Base-by-base conservation (phyloP, 202 grass and related monocot species). In the Zoysia matrella region DNA sequence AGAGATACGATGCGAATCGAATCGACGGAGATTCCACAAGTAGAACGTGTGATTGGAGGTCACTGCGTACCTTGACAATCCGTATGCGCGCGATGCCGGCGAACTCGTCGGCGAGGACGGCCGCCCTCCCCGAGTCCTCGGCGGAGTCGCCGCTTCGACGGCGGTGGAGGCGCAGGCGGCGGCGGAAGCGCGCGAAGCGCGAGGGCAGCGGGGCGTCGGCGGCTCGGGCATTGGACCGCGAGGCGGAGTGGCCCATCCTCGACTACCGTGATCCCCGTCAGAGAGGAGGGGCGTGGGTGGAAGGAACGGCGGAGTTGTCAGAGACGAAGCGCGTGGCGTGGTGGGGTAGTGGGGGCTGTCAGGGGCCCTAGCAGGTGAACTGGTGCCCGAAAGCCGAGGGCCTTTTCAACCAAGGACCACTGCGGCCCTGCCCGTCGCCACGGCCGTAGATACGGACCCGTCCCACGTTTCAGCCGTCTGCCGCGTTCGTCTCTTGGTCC, bases 61-160 rank as follows among this genome's bases (percentile, higher is more conserved):
- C 30, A 36, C 30, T 36, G 30, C 30, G 47, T 53, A 85, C 87
- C 85, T 88, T 80, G 11, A 92, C 65, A 56, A 98, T 95, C 69
- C 90, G 61, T 75, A 95, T 89, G 64, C 89, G 96, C 1, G 87
- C 96, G 85, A 98, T 93, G 44, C 96, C 96, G n/a, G 90, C 89
- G 71, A 98, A 98, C 8, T 98, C 92, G 7, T 83, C 80, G 63
- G 77, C 80, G 47, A 72, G 49, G 65, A 95, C 41, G 86, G 48
- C 69, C 65, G 42, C 90, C 12, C 14, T 61, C 4, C 7, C 18
- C 0, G 78, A 58, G 18, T 15, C n/a, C 5, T 67, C 67, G 3
- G 13, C 0, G 42, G 53, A 2, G 60, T 36, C 30, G 30, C 30
- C 10, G 63, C 45, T 12, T 70, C 43, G 67, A 18, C 48, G 69